Percentiles rank a stretch among this genome's conserved stretches.
phyloP scores from a whole-genome alignment of 495 filamentous ascomycete genomes.

The Evernia prunastri region DNA sequence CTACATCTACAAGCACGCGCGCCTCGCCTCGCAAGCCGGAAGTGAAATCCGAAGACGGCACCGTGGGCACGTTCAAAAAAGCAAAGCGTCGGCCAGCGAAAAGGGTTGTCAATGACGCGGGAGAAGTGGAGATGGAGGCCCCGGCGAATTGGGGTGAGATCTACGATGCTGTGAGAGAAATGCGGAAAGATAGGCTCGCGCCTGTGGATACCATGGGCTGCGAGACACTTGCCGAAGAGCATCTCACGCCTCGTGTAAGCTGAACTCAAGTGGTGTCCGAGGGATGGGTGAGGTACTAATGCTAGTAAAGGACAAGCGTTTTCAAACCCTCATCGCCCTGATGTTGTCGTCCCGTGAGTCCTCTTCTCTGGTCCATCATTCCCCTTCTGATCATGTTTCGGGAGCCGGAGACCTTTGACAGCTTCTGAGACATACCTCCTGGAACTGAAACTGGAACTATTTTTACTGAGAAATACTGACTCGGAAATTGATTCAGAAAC shows the following conservation, averaged over 20 bases:
- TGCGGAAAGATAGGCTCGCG: constrained; percentile 71
- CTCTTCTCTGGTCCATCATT: no score
- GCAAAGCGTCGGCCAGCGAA: constrained; percentile 58
- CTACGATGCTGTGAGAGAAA: constrained; percentile 68
- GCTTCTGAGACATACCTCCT: no score
- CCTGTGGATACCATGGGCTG: constrained; percentile 99
- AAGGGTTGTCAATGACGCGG: constrained; percentile 51
- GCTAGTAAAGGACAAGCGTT: constrained; percentile 56
- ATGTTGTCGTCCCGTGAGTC: constrained; percentile 97
- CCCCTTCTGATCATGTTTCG: no score
- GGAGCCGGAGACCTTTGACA: no score
- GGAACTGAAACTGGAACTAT: no score
- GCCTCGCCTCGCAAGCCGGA: constrained; percentile 23
- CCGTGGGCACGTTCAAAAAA: constrained; percentile 33
- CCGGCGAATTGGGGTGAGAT: constrained; percentile 82
- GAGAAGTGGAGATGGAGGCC: constrained; percentile 50
- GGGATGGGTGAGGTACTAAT: neutral
- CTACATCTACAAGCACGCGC: constrained; percentile 20
- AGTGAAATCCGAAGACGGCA: constrained; percentile 24
- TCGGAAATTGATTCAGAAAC: no score
- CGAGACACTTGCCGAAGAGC: constrained; percentile 60
- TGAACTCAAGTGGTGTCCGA: neutral
- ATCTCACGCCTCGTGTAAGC: constrained; percentile 39
- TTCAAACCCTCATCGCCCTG: constrained; percentile 84
- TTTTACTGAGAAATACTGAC: no score